These are phyloP conservation scores for Ceratocystis huliohia DNA, from an alignment of 2,329 filamentous ascomycete genomes.

Conservation along the genomic window DNA sequence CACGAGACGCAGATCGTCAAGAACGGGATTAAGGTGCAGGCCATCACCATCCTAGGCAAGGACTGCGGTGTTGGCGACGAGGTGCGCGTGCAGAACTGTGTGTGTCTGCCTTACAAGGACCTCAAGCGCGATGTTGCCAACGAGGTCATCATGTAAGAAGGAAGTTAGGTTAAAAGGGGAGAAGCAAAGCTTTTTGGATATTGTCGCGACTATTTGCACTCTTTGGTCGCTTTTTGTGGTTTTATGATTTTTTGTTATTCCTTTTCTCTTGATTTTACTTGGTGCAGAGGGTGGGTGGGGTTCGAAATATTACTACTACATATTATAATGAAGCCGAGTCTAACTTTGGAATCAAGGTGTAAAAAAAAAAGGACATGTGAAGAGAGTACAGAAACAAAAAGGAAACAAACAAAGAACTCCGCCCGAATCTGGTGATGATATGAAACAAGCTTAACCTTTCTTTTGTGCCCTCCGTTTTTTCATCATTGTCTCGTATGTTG, in stretches of 20 bases:
- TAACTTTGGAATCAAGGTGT: background rate
- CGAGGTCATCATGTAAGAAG: conserved; percentile 78
- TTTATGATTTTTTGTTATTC: background rate
- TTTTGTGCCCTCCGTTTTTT: background rate
- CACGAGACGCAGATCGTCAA: conserved; percentile 92
- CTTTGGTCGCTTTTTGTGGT: background rate
- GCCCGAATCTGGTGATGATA: conserved; percentile 4
- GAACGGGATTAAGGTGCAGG: conserved; percentile 97
- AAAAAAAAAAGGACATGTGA: no score
- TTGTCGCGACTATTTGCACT: background rate
- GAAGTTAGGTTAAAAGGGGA: background rate
- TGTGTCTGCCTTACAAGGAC: conserved; percentile 96
- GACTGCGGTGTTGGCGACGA: conserved; percentile 91
- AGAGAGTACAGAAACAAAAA: background rate
- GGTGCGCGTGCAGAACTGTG: conserved; percentile 91
- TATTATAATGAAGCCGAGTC: conserved; percentile 8
- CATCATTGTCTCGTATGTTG: background rate
- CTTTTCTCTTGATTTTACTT: conserved; percentile 3
- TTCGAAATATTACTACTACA: conserved; percentile 10
- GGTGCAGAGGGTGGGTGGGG: background rate
- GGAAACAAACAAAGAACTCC: background rate
- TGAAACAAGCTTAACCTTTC: conserved; percentile 7
- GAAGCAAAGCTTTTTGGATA: background rate
- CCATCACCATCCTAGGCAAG: conserved; percentile 93
- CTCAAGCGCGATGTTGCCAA: conserved; percentile 87